Conservation (phyloP, 345 rosid species). For the Syzygium aqueum region DNA sequence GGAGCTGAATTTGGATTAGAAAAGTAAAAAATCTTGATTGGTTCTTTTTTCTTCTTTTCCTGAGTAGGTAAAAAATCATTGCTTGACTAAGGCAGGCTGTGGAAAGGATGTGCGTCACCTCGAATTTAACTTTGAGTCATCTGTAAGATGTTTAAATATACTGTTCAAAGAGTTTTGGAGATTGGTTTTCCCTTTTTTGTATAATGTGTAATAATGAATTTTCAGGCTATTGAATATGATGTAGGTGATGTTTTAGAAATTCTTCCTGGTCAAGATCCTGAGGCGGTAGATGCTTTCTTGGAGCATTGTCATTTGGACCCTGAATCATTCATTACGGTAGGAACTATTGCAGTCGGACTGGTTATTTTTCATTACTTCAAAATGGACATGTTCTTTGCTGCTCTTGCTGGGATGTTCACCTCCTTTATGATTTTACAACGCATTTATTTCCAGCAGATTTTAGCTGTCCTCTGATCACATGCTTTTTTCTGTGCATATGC, state of each 20-base stretch:
- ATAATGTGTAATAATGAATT: not conserved
- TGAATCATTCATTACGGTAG: constrained; percentile 64
- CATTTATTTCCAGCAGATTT: not conserved
- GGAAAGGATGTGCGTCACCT: constrained; percentile 89
- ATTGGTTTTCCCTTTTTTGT: not conserved
- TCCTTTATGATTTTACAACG: not conserved
- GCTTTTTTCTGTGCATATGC: not conserved
- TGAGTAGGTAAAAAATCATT: constrained; percentile 47
- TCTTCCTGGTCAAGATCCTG: constrained; percentile 67
- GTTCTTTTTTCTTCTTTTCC: not conserved
- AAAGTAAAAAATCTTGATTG: not conserved
- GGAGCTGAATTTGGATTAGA: not conserved
- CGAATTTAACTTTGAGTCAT: constrained; percentile 70
- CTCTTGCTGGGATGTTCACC: not conserved
- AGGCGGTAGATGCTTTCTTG: constrained; percentile 62
- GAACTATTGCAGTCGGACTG: constrained; percentile 1
- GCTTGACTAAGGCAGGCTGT: constrained; percentile 43
- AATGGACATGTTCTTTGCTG: not conserved
- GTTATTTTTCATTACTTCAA: not conserved
- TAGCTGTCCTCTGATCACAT: not conserved
- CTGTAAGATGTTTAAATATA: constrained; percentile 40
- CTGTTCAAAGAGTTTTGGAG: not conserved
- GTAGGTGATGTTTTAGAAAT: constrained; percentile 89
- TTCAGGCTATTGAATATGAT: constrained; percentile 49
- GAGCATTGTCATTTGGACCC: constrained; percentile 70